Evolutionary conservation across 257 asterid species (phyloP).

Genomic region (Solanum tacnaense): DNA sequence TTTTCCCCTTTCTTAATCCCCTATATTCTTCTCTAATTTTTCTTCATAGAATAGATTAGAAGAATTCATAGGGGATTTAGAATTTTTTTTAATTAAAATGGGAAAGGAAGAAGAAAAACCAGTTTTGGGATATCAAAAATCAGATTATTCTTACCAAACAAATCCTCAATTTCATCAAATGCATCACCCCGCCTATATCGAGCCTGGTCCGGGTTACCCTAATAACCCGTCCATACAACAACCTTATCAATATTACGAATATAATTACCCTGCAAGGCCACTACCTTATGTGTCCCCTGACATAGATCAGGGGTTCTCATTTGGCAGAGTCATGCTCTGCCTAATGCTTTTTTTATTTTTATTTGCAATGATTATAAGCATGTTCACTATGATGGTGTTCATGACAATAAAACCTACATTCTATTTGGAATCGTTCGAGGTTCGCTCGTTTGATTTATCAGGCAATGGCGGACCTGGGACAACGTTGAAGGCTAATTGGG

Average conservation of each 20-base stretch:
- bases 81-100: neutral
- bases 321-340: neutral
- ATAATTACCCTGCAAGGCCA: neutral
- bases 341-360: neutral
- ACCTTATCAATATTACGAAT: neutral
- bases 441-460: neutral
- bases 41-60: neutral
- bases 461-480: neutral
- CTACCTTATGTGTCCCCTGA: neutral
- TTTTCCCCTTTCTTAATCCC: neutral
- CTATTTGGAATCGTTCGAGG: neutral
- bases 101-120: neutral
- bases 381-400: neutral
- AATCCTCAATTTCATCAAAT: neutral
- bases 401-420: neutral
- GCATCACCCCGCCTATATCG: neutral
- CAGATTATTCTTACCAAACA: neutral
- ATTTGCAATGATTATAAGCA: neutral
- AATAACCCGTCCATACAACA: neutral
- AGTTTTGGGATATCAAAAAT: neutral
- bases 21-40: neutral
- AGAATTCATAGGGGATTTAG: neutral
- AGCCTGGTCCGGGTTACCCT: neutral
- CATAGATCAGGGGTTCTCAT: neutral
- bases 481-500: neutral